Percentiles rank a stretch among this genome's conserved stretches.
Conservation (phyloP, 2,329 filamentous ascomycete species). For the Hymenoscyphus fructigenus region DNA sequence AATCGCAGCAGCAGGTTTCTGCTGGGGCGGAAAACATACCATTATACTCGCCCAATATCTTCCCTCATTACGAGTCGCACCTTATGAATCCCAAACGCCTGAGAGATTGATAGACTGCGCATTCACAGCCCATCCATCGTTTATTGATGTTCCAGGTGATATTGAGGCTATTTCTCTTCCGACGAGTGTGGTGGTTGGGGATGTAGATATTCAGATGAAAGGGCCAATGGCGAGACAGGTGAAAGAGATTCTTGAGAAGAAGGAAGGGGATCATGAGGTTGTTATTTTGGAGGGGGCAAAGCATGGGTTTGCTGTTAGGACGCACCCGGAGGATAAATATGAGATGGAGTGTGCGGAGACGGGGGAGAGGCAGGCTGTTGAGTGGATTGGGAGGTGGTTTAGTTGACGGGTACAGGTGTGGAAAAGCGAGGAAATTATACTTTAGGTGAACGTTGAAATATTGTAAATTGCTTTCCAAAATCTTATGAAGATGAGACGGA, state of each 20-base stretch:
- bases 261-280: constrained; percentile 32
- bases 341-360: constrained; percentile 35
- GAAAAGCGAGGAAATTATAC: no score
- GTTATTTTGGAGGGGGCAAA: constrained; percentile 39
- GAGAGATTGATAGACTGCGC: constrained; percentile 47
- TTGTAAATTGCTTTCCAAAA: no score
- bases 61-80: constrained; percentile 25
- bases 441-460: no score
- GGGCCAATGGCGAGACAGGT: constrained; percentile 27
- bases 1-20: constrained; percentile 58
- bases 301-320: constrained; percentile 43
- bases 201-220: constrained; percentile 44
- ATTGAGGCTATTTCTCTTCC: constrained; percentile 44
- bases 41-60: constrained; percentile 47
- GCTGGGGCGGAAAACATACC: constrained; percentile 60
- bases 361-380: constrained; percentile 41
- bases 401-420: background rate
- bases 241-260: constrained; percentile 34
- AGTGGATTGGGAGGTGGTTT: constrained; percentile 37
- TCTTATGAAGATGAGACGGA: no score
- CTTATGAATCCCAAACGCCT: background rate
- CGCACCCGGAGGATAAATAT: constrained; percentile 36
- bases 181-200: constrained; percentile 47
- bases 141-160: constrained; percentile 48
- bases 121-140: constrained; percentile 54